Percentiles rank a stretch among this genome's conserved stretches.
Evolutionary conservation across 768 basidiomycete species (phyloP).

Genomic region (Russula lepida): DNA sequence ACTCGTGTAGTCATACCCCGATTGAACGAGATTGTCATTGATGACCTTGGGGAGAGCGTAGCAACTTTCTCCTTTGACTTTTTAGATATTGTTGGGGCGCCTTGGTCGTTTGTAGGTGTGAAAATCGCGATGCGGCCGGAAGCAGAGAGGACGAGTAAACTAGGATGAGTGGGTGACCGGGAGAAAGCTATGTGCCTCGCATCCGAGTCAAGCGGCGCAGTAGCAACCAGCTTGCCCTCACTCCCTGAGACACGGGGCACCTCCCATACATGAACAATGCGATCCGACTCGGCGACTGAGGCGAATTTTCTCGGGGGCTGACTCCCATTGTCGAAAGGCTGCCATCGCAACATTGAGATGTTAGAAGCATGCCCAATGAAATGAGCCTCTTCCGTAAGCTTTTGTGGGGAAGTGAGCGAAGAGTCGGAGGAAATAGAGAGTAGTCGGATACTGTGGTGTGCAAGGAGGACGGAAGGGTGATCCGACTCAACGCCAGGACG

Average conservation of each 20-base stretch:
- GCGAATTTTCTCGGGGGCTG: slow-evolving; percentile 41
- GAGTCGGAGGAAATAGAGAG: slow-evolving; percentile 31
- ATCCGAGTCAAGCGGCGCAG: slow-evolving; percentile 56
- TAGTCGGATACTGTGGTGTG: slow-evolving; percentile 52
- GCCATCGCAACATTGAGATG: slow-evolving; percentile 46
- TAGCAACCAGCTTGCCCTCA: slow-evolving; percentile 49
- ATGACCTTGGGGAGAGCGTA: slow-evolving; percentile 46
- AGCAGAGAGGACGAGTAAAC: slow-evolving; percentile 46
- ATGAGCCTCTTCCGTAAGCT: slow-evolving; percentile 38
- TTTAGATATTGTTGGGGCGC: slow-evolving; percentile 32
- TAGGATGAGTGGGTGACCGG: slow-evolving; percentile 29
- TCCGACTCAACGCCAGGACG: slow-evolving; percentile 32
- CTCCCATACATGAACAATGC: slow-evolving; percentile 56
- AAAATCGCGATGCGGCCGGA: slow-evolving; percentile 54
- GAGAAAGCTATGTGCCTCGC: slow-evolving; percentile 36
- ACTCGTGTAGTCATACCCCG: slow-evolving; percentile 32
- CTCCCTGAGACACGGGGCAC: slow-evolving; percentile 33
- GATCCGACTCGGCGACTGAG: slow-evolving; percentile 54
- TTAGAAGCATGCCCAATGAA: slow-evolving; percentile 63
- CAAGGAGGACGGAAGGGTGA: slow-evolving; percentile 40
- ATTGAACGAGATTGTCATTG: slow-evolving; percentile 35
- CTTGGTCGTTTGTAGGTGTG: slow-evolving; percentile 42
- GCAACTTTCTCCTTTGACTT: slow-evolving; percentile 39
- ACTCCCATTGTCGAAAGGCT: slow-evolving; percentile 28
- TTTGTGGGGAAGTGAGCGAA: slow-evolving; percentile 30